phyloP scores from a whole-genome alignment of 2,329 filamentous ascomycete genomes.

The Sclerotinia nivalis region DNA sequence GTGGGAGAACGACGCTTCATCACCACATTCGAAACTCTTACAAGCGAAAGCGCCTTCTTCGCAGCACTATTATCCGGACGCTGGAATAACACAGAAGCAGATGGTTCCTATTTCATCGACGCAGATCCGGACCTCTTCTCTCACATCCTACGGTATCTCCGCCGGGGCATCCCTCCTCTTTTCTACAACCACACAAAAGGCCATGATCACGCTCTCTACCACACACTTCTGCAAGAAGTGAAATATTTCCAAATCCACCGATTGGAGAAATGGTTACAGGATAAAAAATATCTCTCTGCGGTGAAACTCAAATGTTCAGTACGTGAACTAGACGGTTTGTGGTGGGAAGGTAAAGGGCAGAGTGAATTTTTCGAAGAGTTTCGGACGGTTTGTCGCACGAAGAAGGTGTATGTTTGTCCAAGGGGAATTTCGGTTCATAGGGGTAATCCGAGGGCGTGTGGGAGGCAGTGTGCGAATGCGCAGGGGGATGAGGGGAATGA shows the following conservation, averaged over 20 bases:
- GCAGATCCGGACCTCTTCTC: slow-evolving; percentile 43
- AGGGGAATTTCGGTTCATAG: slow-evolving; percentile 32
- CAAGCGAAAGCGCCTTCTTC: slow-evolving; percentile 7
- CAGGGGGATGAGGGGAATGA: neutral
- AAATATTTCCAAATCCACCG: slow-evolving; percentile 41
- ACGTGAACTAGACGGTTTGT: slow-evolving; percentile 19
- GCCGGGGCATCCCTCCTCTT: slow-evolving; percentile 40
- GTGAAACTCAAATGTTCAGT: slow-evolving; percentile 7
- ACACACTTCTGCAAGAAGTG: slow-evolving; percentile 41
- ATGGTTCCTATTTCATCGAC: slow-evolving; percentile 46
- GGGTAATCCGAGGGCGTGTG: slow-evolving; percentile 7
- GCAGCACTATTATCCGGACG: slow-evolving; percentile 31
- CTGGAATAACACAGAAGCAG: slow-evolving; percentile 33
- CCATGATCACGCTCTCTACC: slow-evolving; percentile 43
- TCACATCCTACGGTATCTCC: slow-evolving; percentile 43
- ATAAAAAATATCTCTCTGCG: slow-evolving; percentile 23
- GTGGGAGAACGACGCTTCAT: slow-evolving; percentile 23
- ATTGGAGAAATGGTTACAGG: slow-evolving; percentile 39
- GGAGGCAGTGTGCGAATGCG: slow-evolving; percentile 4
- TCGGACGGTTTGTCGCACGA: slow-evolving; percentile 33
- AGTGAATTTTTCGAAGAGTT: slow-evolving; percentile 15
- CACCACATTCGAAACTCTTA: slow-evolving; percentile 11
- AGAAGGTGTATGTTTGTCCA: slow-evolving; percentile 47
- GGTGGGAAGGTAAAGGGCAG: neutral
- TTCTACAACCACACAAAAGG: slow-evolving; percentile 41